Evolutionary conservation across 495 filamentous ascomycete genomes (phyloP), one percentile per base, ranked within the genome.

Genomic region (Neurospora sp.): DNA sequence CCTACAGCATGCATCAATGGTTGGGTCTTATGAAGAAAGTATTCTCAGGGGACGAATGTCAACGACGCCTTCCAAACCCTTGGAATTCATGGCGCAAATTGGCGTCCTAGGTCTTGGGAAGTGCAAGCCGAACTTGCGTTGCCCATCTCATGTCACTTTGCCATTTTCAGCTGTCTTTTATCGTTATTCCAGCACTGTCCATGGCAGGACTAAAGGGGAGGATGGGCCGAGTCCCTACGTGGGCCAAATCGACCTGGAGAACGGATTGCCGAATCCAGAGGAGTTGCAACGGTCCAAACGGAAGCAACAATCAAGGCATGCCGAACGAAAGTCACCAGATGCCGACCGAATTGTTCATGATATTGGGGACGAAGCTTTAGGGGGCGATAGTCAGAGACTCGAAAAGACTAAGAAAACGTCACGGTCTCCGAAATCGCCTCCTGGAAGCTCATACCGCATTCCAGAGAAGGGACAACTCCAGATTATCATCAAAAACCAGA

Each of bases 121-220:
- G 75, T 97, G 94, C 84, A 97, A 94, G 82, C 83, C 92, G 61
- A 92, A 88, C 72, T 84, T 97, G 22, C 90, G 90, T 68, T 98
- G 96, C 79, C 96, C 96, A 3, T 86, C 94, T 9, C 96, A 99
- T 82, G 92, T 97, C 69, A 94, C 93, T 1, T 85, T 99, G 7
- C 92, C 94, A 3, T 99, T 98, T 79, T 96, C 94, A 8, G 96
- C 94, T 16, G 96, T 98, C 9, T 99, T 97, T 75, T 99, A 98
- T 83, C 96, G 91, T 81, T 97, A 97, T 79, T 87, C 87, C 27
- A 89, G 84, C 61, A 90, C 89, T 35, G 88, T 87, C 7, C 84
- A 84, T 75, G 89, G 88, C 18, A 87, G 88, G 9, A 87, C 84
- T 9, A 86, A 83, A 68, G 83, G 85, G 35, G 91, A 96, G 72